Evolutionary conservation across 805 yeast species (phyloP).

Genomic region (Spathaspora passalidarum): DNA sequence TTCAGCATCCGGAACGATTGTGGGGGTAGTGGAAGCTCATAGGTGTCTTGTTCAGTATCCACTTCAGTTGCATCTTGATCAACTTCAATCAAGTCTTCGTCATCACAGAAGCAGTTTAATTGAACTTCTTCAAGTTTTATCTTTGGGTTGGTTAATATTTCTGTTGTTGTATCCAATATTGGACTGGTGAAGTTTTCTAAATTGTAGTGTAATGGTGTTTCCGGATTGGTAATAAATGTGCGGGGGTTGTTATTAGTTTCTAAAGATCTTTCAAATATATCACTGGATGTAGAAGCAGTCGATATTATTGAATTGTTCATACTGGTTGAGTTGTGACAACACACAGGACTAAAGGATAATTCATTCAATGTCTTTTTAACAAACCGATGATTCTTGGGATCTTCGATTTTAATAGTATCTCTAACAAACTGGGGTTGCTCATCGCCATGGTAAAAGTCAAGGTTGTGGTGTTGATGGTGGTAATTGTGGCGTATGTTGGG

Average conservation of each 20-base stretch:
- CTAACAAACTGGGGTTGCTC: neutral
- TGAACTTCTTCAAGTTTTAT: constrained; percentile 21
- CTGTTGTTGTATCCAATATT: constrained; percentile 28
- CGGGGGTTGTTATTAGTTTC: neutral
- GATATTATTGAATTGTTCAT: constrained; percentile 3
- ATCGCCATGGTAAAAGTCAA: neutral
- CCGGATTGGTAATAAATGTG: constrained; percentile 7
- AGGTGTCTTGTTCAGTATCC: neutral
- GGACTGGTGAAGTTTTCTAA: constrained; percentile 30
- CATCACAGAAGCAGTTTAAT: constrained; percentile 11
- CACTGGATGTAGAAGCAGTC: constrained; percentile 6
- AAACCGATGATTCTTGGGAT: constrained; percentile 3
- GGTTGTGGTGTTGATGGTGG: neutral
- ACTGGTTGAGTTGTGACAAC: constrained; percentile 2
- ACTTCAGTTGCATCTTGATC: constrained; percentile 4
- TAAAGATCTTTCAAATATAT: constrained; percentile 14
- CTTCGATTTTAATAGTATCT: neutral
- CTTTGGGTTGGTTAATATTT: constrained; percentile 25
- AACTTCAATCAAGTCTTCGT: constrained; percentile 1
- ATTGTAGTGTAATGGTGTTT: constrained; percentile 22
- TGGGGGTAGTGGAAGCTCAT: neutral
- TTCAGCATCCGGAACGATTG: neutral
- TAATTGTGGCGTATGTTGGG: neutral
- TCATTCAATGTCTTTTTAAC: constrained; percentile 8
- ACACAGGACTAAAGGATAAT: constrained; percentile 3